phyloP scores from a whole-genome alignment of 768 basidiomycete species.

The Chiua virens region DNA sequence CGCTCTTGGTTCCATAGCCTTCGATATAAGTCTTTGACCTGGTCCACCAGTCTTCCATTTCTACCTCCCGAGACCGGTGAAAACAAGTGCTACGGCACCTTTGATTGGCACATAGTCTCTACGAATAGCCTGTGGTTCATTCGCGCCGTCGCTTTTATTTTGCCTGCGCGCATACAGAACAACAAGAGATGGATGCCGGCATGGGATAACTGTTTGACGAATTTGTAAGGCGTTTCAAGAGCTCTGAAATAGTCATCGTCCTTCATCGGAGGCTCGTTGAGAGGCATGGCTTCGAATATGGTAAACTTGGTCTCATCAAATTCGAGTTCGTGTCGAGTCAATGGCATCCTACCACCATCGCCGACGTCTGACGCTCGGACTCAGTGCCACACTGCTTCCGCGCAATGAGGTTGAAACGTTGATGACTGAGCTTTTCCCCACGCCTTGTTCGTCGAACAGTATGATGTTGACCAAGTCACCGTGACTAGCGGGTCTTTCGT shows the following conservation, averaged over 20 bases:
- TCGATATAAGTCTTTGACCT: constrained; percentile 11
- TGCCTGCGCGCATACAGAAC: no score
- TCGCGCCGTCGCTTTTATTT: no score
- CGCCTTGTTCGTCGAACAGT: not conserved
- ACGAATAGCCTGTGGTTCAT: constrained; percentile 32
- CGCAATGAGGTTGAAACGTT: not conserved
- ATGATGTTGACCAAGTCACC: not conserved
- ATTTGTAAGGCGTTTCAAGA: constrained; percentile 16
- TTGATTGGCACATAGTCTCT: constrained; percentile 34
- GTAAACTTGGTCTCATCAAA: constrained; percentile 10
- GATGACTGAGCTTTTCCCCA: not conserved
- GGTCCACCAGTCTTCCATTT: constrained; percentile 27
- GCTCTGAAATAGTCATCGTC: constrained; percentile 12
- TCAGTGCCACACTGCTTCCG: not conserved
- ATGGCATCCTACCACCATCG: constrained; percentile 30
- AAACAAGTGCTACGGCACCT: constrained; percentile 36
- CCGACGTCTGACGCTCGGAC: constrained; percentile 14
- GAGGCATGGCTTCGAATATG: constrained; percentile 28
- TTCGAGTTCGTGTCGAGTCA: constrained; percentile 16
- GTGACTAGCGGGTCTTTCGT: no score
- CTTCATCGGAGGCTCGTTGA: constrained; percentile 15
- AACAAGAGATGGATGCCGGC: no score
- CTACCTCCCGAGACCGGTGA: constrained; percentile 36
- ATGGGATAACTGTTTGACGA: no score
- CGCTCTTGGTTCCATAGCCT: constrained; percentile 9